phyloP scores from a whole-genome alignment of 179 eudicot species.

The Gypsophila paniculata region DNA sequence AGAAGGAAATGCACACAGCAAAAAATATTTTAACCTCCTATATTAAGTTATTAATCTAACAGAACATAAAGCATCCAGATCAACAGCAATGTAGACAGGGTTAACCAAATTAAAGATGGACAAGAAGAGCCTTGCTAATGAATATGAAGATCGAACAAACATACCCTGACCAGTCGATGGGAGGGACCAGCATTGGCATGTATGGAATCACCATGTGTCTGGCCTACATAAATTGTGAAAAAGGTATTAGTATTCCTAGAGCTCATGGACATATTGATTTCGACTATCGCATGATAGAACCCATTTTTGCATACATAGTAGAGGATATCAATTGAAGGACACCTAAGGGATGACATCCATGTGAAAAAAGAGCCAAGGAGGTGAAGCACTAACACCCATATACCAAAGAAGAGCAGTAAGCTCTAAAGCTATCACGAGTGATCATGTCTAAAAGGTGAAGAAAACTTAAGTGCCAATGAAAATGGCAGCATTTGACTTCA shows the following conservation, averaged over 20 bases:
- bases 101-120: background rate
- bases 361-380: background rate
- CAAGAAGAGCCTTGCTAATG: background rate
- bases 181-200: constrained; percentile 98
- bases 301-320: background rate
- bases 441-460: background rate
- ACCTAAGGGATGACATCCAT: background rate
- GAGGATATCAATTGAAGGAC: background rate
- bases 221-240: constrained; percentile 47
- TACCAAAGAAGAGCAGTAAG: background rate
- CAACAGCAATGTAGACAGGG: background rate
- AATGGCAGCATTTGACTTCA: background rate
- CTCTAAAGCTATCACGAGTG: background rate
- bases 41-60: background rate
- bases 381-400: background rate
- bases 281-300: background rate
- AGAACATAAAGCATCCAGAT: background rate
- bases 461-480: background rate
- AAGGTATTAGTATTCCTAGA: constrained; percentile 8
- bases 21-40: background rate
- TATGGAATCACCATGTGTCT: constrained; percentile 95
- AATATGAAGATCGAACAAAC: constrained; percentile 17
- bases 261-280: background rate
- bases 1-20: background rate
- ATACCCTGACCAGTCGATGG: constrained; percentile 89